A percentile compares a stretch with the other conserved stretches of the same genome.
phyloP scores from a whole-genome alignment of 2,329 filamentous ascomycete species.

The Myrmaecium sp. region DNA sequence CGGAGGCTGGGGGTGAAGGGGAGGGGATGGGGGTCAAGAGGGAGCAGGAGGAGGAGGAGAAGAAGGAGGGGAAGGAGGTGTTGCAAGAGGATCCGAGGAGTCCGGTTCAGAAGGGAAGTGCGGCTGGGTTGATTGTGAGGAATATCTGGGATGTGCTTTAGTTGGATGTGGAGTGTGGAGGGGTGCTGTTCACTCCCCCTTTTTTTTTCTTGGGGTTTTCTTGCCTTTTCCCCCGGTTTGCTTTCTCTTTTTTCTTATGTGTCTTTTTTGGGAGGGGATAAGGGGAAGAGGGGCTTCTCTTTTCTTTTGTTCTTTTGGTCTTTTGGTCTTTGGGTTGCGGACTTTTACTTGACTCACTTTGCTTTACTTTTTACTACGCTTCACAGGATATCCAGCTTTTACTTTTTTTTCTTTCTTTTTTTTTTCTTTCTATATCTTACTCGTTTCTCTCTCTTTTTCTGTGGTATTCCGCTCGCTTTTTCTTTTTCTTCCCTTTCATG shows the following conservation, averaged over 20 bases:
- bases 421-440: neutral
- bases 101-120: slow-evolving; percentile 57
- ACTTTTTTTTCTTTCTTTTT: neutral
- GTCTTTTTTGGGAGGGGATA: neutral
- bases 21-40: slow-evolving; percentile 17
- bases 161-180: slow-evolving; percentile 13
- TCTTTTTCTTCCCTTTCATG: too few species aligned
- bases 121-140: slow-evolving; percentile 55
- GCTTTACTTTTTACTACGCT: neutral
- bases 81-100: slow-evolving; percentile 54
- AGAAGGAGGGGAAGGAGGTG: slow-evolving; percentile 26
- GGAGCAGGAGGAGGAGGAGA: slow-evolving; percentile 12
- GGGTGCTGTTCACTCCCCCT: neutral
- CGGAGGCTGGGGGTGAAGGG: slow-evolving; percentile 14
- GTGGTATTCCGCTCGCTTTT: too few species aligned
- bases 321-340: neutral
- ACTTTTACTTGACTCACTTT: neutral
- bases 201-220: neutral
- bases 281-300: too few species aligned
- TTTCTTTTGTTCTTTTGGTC: too few species aligned
- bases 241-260: neutral
- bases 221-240: neutral
- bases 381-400: neutral
- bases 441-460: too few species aligned
- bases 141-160: slow-evolving; percentile 67